Evolutionary conservation across 106 monocot species (phyloP).

Genomic region (Dioscorea alata): DNA sequence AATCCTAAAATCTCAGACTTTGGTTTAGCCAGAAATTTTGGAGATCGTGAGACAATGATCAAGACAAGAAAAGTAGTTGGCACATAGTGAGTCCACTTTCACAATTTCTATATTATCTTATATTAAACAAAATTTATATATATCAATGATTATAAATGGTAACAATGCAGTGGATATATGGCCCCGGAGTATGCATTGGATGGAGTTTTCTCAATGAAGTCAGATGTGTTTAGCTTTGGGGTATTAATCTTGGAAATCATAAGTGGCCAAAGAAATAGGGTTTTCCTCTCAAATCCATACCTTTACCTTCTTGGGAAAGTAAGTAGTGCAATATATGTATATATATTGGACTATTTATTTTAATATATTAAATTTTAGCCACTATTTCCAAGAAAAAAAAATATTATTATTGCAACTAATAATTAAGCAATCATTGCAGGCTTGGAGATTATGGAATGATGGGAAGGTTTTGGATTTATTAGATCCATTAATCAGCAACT

Average conservation of each 20-base stretch:
- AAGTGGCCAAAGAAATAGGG: constrained; percentile 14
- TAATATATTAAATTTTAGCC: no score
- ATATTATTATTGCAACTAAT: neutral
- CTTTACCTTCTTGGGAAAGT: constrained; percentile 7
- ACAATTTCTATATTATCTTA: no score
- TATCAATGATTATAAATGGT: neutral
- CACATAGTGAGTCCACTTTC: constrained; percentile 17
- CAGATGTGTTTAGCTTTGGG: constrained; percentile 34
- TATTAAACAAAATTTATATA: neutral
- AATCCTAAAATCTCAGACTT: constrained; percentile 35
- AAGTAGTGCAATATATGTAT: neutral
- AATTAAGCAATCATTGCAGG: constrained; percentile 4
- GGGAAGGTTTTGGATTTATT: constrained; percentile 14
- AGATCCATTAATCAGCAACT: constrained; percentile 7
- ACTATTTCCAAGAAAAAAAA: neutral
- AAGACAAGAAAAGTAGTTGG: constrained; percentile 15
- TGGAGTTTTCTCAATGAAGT: constrained; percentile 29
- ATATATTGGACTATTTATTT: no score
- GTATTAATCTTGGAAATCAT: constrained; percentile 34
- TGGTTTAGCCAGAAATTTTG: constrained; percentile 18
- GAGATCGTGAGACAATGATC: constrained; percentile 1
- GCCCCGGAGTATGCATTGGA: constrained; percentile 33
- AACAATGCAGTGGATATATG: constrained; percentile 32
- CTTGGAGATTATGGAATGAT: constrained; percentile 36
- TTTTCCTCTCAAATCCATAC: neutral